Evolutionary conservation across 192 early-diverging fungal genomes (phyloP), one percentile per base, ranked within the genome.

Genomic region (Coemansia sp.): DNA sequence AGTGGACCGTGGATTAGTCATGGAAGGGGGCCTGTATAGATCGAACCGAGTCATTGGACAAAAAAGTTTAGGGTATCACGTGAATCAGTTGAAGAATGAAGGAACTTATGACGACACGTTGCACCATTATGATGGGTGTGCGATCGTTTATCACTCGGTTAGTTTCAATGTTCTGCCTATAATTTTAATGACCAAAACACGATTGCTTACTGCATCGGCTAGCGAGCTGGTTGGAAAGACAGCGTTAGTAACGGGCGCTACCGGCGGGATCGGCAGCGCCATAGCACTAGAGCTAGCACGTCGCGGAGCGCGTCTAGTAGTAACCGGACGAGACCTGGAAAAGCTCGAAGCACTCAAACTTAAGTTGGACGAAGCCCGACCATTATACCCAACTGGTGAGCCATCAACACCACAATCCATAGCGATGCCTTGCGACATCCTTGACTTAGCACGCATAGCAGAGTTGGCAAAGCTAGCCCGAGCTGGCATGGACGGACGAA

Each of bases 241-340:
- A 39, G 79, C 79, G 44, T 42, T 87, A 14, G 75, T 94, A 23
- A 89, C 91, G 19, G 93, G 93, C 0, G 93, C 91, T 0, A 90
- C 88, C 25, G 88, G 93, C 50, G 93, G 93, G 11, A 93, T 94
- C 64, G 93, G 93, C 8, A 67, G 88, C 5, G 86, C 90, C 14
- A 87, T 86, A 66, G 87, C 89, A 5, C 61, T 80, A 38, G 82
- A 87, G 14, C 90, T 92, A 71, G 87, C 89, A 1, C 27, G 59
- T 7, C 78, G 87, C 3, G 89, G 89, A 2, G 86, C 86, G 2
- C 75, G 74, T 1, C 63, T 89, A 15, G 78, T 90, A 19, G 41
- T 92, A 4, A 68, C 89, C 2, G 89, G 90, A 4, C 86, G 87
- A 7, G 88, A 63, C 81, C 83, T 25, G 14, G 64, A 21, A 38